Conservation (phyloP, 2,329 filamentous ascomycete genomes). For the Neonectria sp. region DNA sequence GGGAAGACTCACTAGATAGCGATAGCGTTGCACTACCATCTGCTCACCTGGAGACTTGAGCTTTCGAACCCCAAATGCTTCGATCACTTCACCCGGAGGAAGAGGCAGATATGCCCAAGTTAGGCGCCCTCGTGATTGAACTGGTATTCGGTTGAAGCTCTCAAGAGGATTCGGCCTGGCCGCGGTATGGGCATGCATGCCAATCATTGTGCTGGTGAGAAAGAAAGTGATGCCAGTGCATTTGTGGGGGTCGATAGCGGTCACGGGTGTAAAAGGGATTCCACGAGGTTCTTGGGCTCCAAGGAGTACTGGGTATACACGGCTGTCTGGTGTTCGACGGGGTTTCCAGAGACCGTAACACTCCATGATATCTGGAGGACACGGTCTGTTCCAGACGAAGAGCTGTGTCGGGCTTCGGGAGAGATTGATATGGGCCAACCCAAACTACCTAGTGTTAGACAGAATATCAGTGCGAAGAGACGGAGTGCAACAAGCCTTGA, state of each 20-base stretch:
- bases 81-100: constrained; percentile 8
- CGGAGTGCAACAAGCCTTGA: background rate
- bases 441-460: background rate
- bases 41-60: background rate
- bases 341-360: background rate
- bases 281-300: background rate
- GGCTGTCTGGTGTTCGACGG: too few species aligned
- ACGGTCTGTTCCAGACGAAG: constrained; percentile 2
- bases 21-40: background rate
- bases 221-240: constrained; percentile 11
- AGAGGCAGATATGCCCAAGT: constrained; percentile 10
- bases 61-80: background rate
- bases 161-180: background rate
- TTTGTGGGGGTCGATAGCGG: background rate
- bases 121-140: background rate
- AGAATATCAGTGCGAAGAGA: background rate
- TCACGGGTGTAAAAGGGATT: background rate
- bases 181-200: background rate
- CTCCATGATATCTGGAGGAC: background rate
- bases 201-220: background rate
- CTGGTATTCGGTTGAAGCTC: background rate
- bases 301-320: too few species aligned
- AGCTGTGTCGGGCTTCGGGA: background rate
- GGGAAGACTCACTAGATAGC: background rate
- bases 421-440: background rate